Evolutionary conservation across 805 yeast species (phyloP).

Genomic region (Zygosaccharomyces pseudorouxii): DNA sequence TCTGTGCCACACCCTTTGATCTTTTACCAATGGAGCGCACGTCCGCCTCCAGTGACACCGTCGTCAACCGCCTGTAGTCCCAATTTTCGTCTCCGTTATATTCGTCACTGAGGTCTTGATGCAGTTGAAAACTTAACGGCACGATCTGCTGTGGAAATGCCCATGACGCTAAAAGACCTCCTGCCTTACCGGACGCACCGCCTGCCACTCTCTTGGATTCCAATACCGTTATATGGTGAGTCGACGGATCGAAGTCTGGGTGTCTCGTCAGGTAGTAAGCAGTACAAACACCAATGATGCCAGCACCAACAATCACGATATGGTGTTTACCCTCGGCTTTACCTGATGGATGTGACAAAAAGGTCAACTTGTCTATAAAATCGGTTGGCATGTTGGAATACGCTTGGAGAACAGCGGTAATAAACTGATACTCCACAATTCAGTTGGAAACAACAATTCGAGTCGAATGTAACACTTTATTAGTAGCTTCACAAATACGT

Average conservation of each 20-base stretch:
- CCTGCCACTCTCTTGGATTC: constrained; percentile 94
- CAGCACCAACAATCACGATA: constrained; percentile 87
- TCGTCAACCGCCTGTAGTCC: constrained; percentile 88
- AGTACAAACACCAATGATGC: constrained; percentile 92
- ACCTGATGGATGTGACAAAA: constrained; percentile 23
- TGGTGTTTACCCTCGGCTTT: constrained; percentile 56
- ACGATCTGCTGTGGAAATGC: constrained; percentile 96
- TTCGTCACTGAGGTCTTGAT: constrained; percentile 72
- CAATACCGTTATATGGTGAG: constrained; percentile 75
- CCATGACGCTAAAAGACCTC: constrained; percentile 91
- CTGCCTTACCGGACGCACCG: constrained; percentile 97
- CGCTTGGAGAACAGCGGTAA: not conserved
- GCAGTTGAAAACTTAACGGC: constrained; percentile 79
- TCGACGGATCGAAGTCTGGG: constrained; percentile 66
- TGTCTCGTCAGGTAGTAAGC: constrained; percentile 86
- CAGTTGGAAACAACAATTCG: not conserved
- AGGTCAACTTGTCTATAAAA: constrained; percentile 17
- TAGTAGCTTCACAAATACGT: not conserved
- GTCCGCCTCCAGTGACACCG: constrained; percentile 85
- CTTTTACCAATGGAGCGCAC: constrained; percentile 35
- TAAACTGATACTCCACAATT: not conserved
- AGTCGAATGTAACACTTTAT: not conserved
- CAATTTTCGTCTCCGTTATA: constrained; percentile 82
- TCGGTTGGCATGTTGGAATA: constrained; percentile 12
- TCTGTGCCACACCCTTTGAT: constrained; percentile 10